Evolutionary conservation across 169 alveolate genomes (phyloP), one percentile per base, ranked within the genome.

Genomic region (Cryptosporidium parvum): DNA sequence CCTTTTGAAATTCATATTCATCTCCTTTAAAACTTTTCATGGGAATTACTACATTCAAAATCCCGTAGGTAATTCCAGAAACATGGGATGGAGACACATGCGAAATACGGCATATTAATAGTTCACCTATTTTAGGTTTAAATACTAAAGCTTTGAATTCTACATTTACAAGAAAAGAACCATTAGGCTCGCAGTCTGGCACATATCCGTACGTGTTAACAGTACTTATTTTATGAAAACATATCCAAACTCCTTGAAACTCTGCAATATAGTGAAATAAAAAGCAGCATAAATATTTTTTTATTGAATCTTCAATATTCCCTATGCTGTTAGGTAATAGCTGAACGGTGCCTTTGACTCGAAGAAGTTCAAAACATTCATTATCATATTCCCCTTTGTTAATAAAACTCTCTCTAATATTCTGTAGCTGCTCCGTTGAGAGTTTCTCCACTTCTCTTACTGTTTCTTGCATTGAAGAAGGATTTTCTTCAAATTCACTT

Each of bases 241-340:
- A 80, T 12, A 80, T 31, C 89, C 89, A 80, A 80, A 80, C 67
- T 31, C 89, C 89, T 42, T 80, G 59, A 31, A 61, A 80, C 35
- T 80, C 89, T 14, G 89, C 89, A 23, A 80, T 80, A 80, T 80
- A 80, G 39, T 80, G 89, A 80, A 80, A 80, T 35, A 80, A 44
- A 42, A 80, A 80, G 42, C 65, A 80, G 26, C 89, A 62, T 65
- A 80, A 29, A 44, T 80, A 80, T 65, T 33, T 59, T 39, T 44
- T 80, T 16, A 80, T 65, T 44, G 89, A 80, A 21, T 59, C 73
- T n/a, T 80, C 89, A 44, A 80, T 65, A 23, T 80, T 80, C 12
- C 80, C 73, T 4, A 80, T 62, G 29, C 80, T 62, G 18, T 65
- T 80, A 29, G 89, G 89, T 26, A 80, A 75, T 48, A 80, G 29